A percentile compares a stretch with the other conserved stretches of the same genome.
phyloP scores from a whole-genome alignment of 2,329 filamentous ascomycete species.

The Aspergillus sclerotialis region DNA sequence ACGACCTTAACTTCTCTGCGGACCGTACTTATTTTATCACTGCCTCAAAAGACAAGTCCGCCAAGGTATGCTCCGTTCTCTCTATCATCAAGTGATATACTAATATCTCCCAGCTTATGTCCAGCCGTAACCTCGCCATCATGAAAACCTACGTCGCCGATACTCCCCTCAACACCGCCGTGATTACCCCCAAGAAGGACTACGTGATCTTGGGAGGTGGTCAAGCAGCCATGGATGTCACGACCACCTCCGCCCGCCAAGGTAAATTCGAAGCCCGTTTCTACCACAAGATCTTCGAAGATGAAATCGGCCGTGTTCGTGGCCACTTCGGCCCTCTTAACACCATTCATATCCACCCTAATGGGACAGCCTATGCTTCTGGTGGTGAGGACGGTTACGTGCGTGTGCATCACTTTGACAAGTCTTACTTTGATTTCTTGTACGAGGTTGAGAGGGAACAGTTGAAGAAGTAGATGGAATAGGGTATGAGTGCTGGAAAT shows the following conservation, averaged over 20 bases:
- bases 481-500: conserved; percentile 7
- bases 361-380: conserved; percentile 85
- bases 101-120: conserved; percentile 57
- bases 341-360: conserved; percentile 89
- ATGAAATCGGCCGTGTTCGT: conserved; percentile 94
- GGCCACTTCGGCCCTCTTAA: conserved; percentile 97
- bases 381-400: conserved; percentile 99
- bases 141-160: conserved; percentile 90
- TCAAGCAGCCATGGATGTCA: conserved; percentile 98
- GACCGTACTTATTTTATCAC: conserved; percentile 99
- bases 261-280: conserved; percentile 99
- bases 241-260: conserved; percentile 84
- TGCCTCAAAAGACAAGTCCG: conserved; percentile 93
- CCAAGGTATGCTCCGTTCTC: conserved; percentile 56
- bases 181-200: conserved; percentile 91
- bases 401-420: conserved; percentile 96
- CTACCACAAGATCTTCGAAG: conserved; percentile 99
- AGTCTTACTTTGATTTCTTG: conserved; percentile 96
- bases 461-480: conserved; percentile 34
- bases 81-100: conserved; percentile 4
- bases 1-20: conserved; percentile 87
- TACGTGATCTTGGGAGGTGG: conserved; percentile 97
- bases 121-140: conserved; percentile 77
- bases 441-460: conserved; percentile 95
- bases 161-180: conserved; percentile 91